Evolutionary conservation across 1,284 basidiomycete genomes (phyloP).

Genomic region (Ustilago lituana): DNA sequence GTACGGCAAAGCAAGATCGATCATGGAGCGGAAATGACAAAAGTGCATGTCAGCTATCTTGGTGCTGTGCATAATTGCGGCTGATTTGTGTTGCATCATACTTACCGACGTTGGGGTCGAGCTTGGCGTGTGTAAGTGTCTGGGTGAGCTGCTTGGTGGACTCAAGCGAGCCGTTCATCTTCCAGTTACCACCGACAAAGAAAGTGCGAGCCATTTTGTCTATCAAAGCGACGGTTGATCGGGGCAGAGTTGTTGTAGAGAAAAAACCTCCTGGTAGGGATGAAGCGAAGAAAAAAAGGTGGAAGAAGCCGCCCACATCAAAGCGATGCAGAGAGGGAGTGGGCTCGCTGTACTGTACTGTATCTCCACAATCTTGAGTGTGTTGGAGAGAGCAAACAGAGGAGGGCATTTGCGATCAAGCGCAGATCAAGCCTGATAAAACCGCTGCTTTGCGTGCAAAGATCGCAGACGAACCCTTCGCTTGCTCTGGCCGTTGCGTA

Average conservation of each 20-base stretch:
- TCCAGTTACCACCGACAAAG: slow-evolving; percentile 66
- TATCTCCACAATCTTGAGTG: slow-evolving; percentile 10
- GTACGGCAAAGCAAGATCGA: no score
- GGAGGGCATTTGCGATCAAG: slow-evolving; percentile 16
- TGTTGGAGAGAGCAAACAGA: slow-evolving; percentile 5
- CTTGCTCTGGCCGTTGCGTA: background rate
- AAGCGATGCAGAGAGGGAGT: background rate
- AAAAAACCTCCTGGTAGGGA: slow-evolving; percentile 1
- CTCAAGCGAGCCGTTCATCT: slow-evolving; percentile 67
- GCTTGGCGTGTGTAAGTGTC: slow-evolving; percentile 56
- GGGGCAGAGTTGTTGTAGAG: background rate
- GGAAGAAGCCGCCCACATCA: no score
- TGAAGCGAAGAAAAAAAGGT: slow-evolving; percentile 6
- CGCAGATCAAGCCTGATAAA: slow-evolving; percentile 3
- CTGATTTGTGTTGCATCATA: background rate
- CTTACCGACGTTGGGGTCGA: slow-evolving; percentile 60
- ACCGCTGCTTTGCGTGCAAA: slow-evolving; percentile 12
- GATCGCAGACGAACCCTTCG: slow-evolving; percentile 16
- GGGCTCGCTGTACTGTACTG: no score
- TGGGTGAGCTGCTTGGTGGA: slow-evolving; percentile 61
- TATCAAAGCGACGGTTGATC: background rate
- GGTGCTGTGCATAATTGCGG: background rate
- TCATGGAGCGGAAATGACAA: no score
- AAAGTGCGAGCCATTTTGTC: slow-evolving; percentile 58
- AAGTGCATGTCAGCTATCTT: background rate